These are phyloP conservation scores for Calcarisporium arbuscula DNA, from an alignment of 2,329 filamentous ascomycete genomes.

Conservation along the genomic window DNA sequence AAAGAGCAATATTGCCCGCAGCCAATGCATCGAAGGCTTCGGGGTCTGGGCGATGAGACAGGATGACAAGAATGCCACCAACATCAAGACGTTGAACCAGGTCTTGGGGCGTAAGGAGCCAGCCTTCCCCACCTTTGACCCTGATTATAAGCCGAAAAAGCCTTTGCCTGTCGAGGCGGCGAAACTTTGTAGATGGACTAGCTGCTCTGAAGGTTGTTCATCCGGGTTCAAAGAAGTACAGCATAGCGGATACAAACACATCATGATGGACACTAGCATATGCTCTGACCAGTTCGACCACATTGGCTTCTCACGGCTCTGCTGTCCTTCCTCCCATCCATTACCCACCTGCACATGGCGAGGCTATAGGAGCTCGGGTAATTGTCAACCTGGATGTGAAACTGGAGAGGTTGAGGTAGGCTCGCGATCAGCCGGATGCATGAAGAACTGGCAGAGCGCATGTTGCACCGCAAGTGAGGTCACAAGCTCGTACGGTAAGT, in stretches of 20 bases:
- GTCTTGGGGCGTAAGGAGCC: neutral
- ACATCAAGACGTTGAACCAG: neutral
- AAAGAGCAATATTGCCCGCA: neutral
- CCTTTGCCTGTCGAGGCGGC: too few relatives aligned
- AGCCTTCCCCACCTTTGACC: neutral
- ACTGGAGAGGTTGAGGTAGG: conserved; percentile 11
- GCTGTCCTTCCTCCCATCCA: conserved; percentile 4
- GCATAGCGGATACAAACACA: conserved; percentile 6
- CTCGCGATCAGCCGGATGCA: too few relatives aligned
- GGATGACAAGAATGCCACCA: neutral
- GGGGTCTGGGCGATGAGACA: neutral
- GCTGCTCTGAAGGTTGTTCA: conserved; percentile 9
- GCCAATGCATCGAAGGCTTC: neutral
- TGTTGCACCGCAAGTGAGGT: too few relatives aligned
- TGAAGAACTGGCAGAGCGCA: too few relatives aligned
- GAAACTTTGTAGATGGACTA: conserved; percentile 8
- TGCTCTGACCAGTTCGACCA: neutral
- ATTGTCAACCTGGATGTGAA: conserved; percentile 11
- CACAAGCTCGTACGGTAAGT: too few relatives aligned
- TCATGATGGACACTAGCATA: conserved; percentile 8
- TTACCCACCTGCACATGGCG: conserved; percentile 12
- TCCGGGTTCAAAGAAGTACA: conserved; percentile 6
- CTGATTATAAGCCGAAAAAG: too few relatives aligned
- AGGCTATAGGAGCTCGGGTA: conserved; percentile 12
- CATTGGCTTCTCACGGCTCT: too few relatives aligned